Evolutionary conservation across 106 monocot genomes (phyloP), one percentile per base, ranked within the genome.

Genomic region (Vanilla planifolia): DNA sequence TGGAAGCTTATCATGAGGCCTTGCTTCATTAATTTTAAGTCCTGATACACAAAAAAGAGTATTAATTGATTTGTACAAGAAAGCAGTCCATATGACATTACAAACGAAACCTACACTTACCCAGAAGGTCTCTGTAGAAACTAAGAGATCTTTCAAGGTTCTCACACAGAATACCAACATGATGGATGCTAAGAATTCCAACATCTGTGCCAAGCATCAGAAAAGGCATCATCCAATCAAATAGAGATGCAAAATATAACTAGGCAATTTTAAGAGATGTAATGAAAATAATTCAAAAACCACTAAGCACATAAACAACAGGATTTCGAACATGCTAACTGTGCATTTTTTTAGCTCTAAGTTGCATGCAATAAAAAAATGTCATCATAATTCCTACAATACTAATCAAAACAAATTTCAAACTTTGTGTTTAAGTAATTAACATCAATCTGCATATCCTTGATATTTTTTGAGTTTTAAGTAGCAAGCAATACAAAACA

Each of bases 121-220:
- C 96, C 4, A 96, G 71, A 65, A 96, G 71, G 40, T 84, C 81
- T 56, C 87, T 81, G 55, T 96, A 96, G 72, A 96, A 96, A 26
- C 84, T 76, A 60, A 96, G 80, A 4, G 96, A 96, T 63, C 64
- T 91, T 75, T 96, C 90, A 47, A 96, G 90, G 63, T 96, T 87
- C 64, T 87, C 60, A 42, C 96, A 96, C 20, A 96, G 68, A 19
- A 96, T 33, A n/a, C 96, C 96, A 73, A 96, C 96, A 83, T 96
- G 96, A 51, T 96, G 96, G 46, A 96, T 78, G 62, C 96, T 87
- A 2, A 91, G 73, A 69, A 87, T 74, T 46, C 96, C 96, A 70
- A 74, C 68, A 72, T 81, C 90, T 92, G 80, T 65, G 77, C 2
- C 59, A 35, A 55, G 43, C 33, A 61, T 39, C 64, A 33, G 8